phyloP scores from a whole-genome alignment of 306 rosid species.

The Cucurbita ficifolia region DNA sequence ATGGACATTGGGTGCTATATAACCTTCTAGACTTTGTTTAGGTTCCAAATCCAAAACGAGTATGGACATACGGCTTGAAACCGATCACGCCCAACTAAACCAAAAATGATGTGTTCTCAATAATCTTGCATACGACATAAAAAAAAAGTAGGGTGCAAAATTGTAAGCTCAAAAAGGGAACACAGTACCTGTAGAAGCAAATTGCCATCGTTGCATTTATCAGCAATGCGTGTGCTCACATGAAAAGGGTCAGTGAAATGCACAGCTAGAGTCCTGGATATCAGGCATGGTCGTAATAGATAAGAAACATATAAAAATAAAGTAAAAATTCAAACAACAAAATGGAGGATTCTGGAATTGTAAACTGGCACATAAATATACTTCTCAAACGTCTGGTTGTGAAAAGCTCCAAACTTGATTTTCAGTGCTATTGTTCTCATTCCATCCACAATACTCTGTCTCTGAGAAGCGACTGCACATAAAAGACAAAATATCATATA shows the following conservation, averaged over 20 bases:
- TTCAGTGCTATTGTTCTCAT: slow-evolving; percentile 93
- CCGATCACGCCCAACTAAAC: not conserved
- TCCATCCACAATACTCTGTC: slow-evolving; percentile 85
- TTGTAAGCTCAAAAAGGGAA: slow-evolving; percentile 10
- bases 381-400: slow-evolving; percentile 90
- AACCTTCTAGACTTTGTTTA: not conserved
- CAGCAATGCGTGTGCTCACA: slow-evolving; percentile 68
- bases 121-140: not conserved
- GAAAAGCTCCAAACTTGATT: slow-evolving; percentile 84
- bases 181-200: slow-evolving; percentile 79
- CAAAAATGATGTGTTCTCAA: not conserved
- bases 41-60: not conserved
- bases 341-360: slow-evolving; percentile 8
- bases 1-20: not conserved
- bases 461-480: slow-evolving; percentile 56
- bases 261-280: slow-evolving; percentile 83
- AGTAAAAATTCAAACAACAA: not conserved
- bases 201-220: slow-evolving; percentile 83
- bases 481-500: slow-evolving; percentile 15
- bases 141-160: not conserved
- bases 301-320: not conserved
- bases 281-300: slow-evolving; percentile 13
- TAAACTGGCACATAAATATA: slow-evolving; percentile 9
- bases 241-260: slow-evolving; percentile 95
- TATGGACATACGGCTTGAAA: not conserved